Evolutionary conservation across 2,329 filamentous ascomycete species (phyloP), one percentile per base, ranked within the genome.

Genomic region (Parastagonospora avenae): DNA sequence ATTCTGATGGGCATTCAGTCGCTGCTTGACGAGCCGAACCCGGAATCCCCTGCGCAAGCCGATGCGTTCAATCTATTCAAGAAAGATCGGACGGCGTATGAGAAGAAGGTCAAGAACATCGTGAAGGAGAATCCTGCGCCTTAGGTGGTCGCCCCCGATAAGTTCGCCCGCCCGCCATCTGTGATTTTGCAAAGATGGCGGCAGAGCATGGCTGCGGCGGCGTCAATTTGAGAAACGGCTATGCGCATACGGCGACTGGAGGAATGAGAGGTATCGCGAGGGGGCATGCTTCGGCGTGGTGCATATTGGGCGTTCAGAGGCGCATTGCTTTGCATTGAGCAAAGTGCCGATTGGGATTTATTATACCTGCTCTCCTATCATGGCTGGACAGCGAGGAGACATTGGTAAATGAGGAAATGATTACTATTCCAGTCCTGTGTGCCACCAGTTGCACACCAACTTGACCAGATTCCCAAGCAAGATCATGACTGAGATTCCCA

Each of bases 21-120:
- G 66, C 84, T 99, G 1, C 86, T 99, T 35, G 89, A 99, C 73
- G 93, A 97, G 67, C 94, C 95, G 12, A 99, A 99, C 71, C 94
- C 93, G 2, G 94, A 99, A 43, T 96, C 92, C 1, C 94, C 94
- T 0, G 94, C 94, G 0, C 94, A 99, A 75, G 93, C 94, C 2
- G 94, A 99, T 63, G 95, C 94, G 0, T 99, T 97, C 78, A 96
- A 96, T 67, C 81, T 99, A 9, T 97, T 91, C 75, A 97, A 96
- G 81, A 92, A 92, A 73, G 93, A 99, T 69, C 83, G 86, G 37
- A 77, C 76, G 14, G 92, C 93, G 50, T 99, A 99, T 69, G 92
- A 97, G 77, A 89, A 87, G 74, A 89, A 92, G 58, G 87, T 99
- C 56, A 87, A 85, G 70, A 86, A 90, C 53, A 87, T 96, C 15